phyloP scores from a whole-genome alignment of 2,329 filamentous ascomycete species.

The Balansia obtecta region DNA sequence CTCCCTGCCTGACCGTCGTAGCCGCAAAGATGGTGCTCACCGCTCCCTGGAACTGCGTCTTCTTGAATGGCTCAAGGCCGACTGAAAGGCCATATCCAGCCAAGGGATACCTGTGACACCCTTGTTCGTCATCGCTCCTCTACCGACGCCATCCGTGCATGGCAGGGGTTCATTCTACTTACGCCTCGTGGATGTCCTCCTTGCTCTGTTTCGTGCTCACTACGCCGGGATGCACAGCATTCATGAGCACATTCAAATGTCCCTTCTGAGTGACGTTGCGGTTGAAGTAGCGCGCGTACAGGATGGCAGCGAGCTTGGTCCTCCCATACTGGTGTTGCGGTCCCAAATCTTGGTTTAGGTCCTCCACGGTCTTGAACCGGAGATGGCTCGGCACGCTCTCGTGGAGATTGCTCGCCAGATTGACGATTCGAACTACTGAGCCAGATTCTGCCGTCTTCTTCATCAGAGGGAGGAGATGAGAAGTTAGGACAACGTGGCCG shows the following conservation, averaged over 20 bases:
- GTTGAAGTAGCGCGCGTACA: slow-evolving; percentile 2
- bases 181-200: background rate
- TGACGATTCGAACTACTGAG: background rate
- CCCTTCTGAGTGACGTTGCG: background rate
- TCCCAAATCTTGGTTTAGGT: background rate
- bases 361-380: background rate
- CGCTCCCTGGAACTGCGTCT: background rate
- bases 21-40: slow-evolving; percentile 2
- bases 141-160: background rate
- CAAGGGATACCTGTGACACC: background rate
- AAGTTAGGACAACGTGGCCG: background rate
- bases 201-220: slow-evolving; percentile 2
- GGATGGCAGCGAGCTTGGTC: background rate
- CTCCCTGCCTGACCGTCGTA: background rate
- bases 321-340: background rate
- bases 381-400: background rate
- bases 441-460: slow-evolving; percentile 1
- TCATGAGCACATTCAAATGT: background rate
- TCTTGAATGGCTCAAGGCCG: background rate
- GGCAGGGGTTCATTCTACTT: background rate
- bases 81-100: slow-evolving; percentile 1
- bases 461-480: background rate
- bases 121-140: background rate
- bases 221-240: background rate
- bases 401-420: background rate